These are phyloP conservation scores for Aspergillus niger DNA, from an alignment of 2,329 filamentous ascomycete species.

Conservation along the genomic window DNA sequence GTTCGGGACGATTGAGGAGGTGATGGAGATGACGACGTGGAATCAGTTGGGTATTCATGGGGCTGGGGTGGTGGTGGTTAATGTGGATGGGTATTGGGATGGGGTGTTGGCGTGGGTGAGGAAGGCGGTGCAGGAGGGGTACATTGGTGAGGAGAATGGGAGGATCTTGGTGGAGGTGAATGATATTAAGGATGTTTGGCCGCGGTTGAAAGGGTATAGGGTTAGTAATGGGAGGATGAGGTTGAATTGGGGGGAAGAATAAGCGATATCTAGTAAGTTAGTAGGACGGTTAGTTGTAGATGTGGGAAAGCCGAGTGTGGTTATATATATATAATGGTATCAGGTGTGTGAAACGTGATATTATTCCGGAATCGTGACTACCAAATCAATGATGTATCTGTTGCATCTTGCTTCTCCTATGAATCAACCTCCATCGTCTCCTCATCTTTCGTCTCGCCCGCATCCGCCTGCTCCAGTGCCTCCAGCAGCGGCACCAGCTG, in stretches of 20 bases:
- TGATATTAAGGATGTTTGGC: constrained; percentile 71
- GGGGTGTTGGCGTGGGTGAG: constrained; percentile 80
- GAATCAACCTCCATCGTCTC: constrained; percentile 62
- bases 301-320: no score
- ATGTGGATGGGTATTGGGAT: constrained; percentile 90
- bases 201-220: constrained; percentile 71
- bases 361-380: constrained; percentile 15
- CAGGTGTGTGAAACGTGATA: constrained; percentile 11
- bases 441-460: constrained; percentile 41
- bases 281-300: no score
- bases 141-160: constrained; percentile 70
- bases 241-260: constrained; percentile 76
- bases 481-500: constrained; percentile 86
- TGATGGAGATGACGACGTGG: constrained; percentile 93
- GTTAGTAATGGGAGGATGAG: constrained; percentile 74
- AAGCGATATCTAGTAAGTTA: no score
- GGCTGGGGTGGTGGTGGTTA: constrained; percentile 76
- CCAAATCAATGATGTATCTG: constrained; percentile 1
- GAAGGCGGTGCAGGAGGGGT: constrained; percentile 73
- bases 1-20: constrained; percentile 93
- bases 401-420: constrained; percentile 30
- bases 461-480: constrained; percentile 55
- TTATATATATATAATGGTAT: constrained; percentile 49
- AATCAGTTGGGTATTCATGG: constrained; percentile 94
- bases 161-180: constrained; percentile 77